A percentile compares a stretch with the other conserved stretches of the same genome.
Evolutionary conservation across 352 stramenopile genomes (phyloP).

Genomic region (Pythium aristosporum): DNA sequence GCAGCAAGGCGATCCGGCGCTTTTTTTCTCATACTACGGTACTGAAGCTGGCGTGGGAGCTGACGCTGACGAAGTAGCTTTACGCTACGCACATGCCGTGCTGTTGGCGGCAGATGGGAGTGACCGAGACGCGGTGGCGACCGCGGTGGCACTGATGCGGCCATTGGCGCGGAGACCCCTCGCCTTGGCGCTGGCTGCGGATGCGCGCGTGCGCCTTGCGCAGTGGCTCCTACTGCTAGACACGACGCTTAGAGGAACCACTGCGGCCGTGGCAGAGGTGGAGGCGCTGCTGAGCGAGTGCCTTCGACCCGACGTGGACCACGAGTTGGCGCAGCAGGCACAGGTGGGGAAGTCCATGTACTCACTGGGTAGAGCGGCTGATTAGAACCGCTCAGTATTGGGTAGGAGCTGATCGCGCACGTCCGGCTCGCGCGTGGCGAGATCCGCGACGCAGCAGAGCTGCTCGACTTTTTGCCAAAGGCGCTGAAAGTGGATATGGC

Average conservation of each 20-base stretch:
- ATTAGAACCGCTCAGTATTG: background rate
- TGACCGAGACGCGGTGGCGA: constrained; percentile 24
- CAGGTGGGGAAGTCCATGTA: background rate
- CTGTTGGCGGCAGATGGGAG: constrained; percentile 31
- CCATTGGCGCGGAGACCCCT: constrained; percentile 20
- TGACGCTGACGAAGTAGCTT: constrained; percentile 20
- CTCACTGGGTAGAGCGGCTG: background rate
- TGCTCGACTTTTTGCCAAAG: constrained; percentile 6
- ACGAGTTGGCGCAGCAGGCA: constrained; percentile 3
- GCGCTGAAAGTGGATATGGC: background rate
- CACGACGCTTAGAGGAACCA: constrained; percentile 16
- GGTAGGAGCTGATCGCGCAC: constrained; percentile 50
- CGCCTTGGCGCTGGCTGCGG: constrained; percentile 14
- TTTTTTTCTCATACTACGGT: constrained; percentile 29
- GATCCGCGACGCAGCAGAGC: constrained; percentile 29
- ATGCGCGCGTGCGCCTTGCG: constrained; percentile 43
- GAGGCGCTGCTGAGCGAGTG: constrained; percentile 16
- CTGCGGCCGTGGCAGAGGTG: constrained; percentile 5
- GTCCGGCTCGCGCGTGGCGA: constrained; percentile 29
- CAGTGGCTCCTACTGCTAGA: constrained; percentile 48
- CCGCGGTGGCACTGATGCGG: constrained; percentile 31
- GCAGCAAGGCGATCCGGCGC: constrained; percentile 18
- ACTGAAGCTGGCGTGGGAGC: background rate
- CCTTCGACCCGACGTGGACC: constrained; percentile 28
- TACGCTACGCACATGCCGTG: constrained; percentile 46